These are phyloP conservation scores for Corylus heterophylla DNA, from an alignment of 306 rosid species.

Conservation along the genomic window DNA sequence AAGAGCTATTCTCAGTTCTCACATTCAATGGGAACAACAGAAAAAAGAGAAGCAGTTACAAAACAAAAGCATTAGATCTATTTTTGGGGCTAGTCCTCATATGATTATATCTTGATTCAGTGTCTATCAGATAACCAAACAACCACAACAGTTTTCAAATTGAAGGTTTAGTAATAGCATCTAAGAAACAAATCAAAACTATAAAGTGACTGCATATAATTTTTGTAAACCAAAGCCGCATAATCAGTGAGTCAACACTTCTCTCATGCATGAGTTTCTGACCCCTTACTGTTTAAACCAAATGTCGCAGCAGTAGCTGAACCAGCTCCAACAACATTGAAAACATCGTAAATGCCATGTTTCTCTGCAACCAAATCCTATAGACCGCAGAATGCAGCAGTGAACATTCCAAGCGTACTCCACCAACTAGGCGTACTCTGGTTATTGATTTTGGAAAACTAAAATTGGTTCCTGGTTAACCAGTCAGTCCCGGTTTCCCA, in stretches of 20 bases:
- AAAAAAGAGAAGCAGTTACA: neutral
- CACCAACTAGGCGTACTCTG: too few relatives aligned
- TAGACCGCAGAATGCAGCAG: conserved; percentile 73
- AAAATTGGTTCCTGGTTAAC: too few relatives aligned
- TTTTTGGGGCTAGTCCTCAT: neutral
- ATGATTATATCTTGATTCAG: neutral
- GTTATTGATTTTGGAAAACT: too few relatives aligned
- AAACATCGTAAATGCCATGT: conserved; percentile 81
- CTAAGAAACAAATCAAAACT: neutral
- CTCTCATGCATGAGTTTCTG: conserved; percentile 4
- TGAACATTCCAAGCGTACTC: conserved; percentile 87
- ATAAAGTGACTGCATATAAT: neutral
- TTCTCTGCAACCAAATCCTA: conserved; percentile 83
- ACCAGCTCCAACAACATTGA: conserved; percentile 89
- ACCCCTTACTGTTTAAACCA: conserved; percentile 77
- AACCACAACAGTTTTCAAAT: neutral
- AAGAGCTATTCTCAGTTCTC: neutral
- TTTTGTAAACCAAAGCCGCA: neutral
- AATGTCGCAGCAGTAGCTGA: conserved; percentile 93
- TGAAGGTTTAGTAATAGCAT: neutral
- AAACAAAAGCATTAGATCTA: neutral
- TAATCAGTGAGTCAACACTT: neutral
- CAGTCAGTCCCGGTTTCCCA: too few relatives aligned
- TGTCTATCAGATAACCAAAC: neutral
- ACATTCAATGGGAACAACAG: neutral